Evolutionary conservation across 2,329 filamentous ascomycete species (phyloP).

Genomic region (Diaporthe destruens): DNA sequence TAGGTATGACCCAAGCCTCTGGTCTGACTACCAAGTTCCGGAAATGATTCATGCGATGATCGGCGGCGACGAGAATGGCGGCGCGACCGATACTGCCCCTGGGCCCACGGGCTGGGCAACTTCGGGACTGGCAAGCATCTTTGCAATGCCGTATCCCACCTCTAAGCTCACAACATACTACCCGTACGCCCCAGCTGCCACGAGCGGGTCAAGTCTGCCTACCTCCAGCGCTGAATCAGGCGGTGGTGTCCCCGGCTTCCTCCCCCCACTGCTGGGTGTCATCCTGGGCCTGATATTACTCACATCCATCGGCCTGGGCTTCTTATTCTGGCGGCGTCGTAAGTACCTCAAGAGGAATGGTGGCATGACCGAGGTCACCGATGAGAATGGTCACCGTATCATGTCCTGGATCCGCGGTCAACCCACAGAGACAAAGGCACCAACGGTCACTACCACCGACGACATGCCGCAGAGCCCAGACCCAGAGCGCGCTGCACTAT

Average conservation of each 20-base stretch:
- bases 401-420: conserved; percentile 66
- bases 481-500: conserved; percentile 49
- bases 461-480: conserved; percentile 54
- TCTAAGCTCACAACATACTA: conserved; percentile 70
- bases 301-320: conserved; percentile 62
- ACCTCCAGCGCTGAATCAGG: conserved; percentile 44
- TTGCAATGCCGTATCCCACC: conserved; percentile 66
- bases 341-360: conserved; percentile 55
- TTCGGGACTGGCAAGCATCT: conserved; percentile 63
- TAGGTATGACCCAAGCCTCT: conserved; percentile 74
- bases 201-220: conserved; percentile 46
- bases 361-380: conserved; percentile 55
- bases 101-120: conserved; percentile 68
- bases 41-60: conserved; percentile 72
- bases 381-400: conserved; percentile 62
- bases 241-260: conserved; percentile 65
- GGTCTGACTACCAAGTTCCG: conserved; percentile 77
- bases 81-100: conserved; percentile 77
- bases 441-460: conserved; percentile 60
- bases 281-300: conserved; percentile 70
- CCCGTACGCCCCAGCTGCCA: conserved; percentile 64
- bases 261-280: conserved; percentile 72
- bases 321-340: conserved; percentile 66
- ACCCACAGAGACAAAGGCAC: conserved; percentile 56
- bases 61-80: conserved; percentile 74